Evolutionary conservation across 2,329 filamentous ascomycete species (phyloP), one percentile per base, ranked within the genome.

Genomic region (Neurospora sp.): DNA sequence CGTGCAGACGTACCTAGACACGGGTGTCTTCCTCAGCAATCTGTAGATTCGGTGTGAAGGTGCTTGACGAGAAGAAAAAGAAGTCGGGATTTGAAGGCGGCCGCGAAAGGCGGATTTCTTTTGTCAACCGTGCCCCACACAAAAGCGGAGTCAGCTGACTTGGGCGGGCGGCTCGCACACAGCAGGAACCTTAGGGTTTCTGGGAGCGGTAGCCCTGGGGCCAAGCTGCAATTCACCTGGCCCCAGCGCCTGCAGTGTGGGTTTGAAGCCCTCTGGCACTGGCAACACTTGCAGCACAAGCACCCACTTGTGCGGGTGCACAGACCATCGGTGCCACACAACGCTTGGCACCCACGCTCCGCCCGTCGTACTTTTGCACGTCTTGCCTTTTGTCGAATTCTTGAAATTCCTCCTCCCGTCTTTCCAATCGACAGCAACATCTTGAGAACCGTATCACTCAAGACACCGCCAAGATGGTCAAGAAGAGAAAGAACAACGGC

Each of bases 391-490:
- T 62, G 23, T 62, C 66, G 70, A 73, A 73, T 69, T 75, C 71
- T 71, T 62, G 58, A 73, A 72, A 52, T 62, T 62, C 28, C 52
- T 36, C 67, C 66, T 70, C 38, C 68, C 66, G 66, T 69, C 70
- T 71, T 73, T 73, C 72, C 71, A 69, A 67, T 72, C 72, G 71
- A 73, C 71, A 73, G 73, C 68, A 23, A 70, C 71, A 68, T 71
- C 73, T 76, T 75, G 74, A 74, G 71, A 74, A 73, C 69, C 72
- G 75, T 70, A 69, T 38, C 70, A 80, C 76, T 77, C 76, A 79
- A 85, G 83, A 85, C 80, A 87, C 84, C 84, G 86, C 79, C 83
- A 90, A 83, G 77, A 90, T 90, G 88, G 87, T 89, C 81, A 90
- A 90, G 87, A 90, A 90, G 86, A 88, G 88, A 86, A 88, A 88